Percentiles rank a stretch among this genome's conserved stretches.
Evolutionary conservation across 2,329 filamentous ascomycete genomes (phyloP).

Genomic region (Neobulgaria alba): DNA sequence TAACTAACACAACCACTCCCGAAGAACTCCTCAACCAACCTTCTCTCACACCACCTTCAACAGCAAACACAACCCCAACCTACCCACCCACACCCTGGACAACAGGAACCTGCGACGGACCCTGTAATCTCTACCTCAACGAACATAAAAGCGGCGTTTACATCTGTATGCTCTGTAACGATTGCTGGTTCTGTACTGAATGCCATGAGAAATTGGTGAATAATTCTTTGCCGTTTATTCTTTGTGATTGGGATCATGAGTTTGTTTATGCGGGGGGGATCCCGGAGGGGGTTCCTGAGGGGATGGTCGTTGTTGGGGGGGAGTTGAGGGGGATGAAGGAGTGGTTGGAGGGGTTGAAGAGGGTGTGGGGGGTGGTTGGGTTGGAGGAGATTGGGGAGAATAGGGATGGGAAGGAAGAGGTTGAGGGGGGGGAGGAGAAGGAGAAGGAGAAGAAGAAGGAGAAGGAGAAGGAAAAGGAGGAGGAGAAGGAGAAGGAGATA

Average conservation of each 20-base stretch:
- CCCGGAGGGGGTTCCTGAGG: not conserved
- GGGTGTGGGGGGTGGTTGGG: not conserved
- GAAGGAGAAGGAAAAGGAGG: no score
- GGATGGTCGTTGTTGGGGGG: not conserved
- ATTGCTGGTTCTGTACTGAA: not conserved
- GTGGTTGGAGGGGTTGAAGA: not conserved
- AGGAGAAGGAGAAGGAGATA: no score
- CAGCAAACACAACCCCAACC: no score
- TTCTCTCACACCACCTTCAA: no score
- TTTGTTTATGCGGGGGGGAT: not conserved
- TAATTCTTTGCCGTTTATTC: not conserved
- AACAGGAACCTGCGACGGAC: not conserved
- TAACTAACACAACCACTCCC: no score
- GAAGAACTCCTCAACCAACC: no score
- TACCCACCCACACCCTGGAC: not conserved
- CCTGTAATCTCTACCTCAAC: not conserved
- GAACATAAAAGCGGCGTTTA: not conserved
- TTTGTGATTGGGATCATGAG: conserved; percentile 2
- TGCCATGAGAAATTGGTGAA: not conserved
- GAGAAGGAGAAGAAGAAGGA: no score
- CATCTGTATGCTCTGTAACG: conserved; percentile 1
- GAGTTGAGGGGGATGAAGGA: not conserved
- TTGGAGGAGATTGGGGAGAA: no score
- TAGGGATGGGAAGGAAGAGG: no score
- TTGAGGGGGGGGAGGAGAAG: no score